Evolutionary conservation across 2,329 filamentous ascomycete species (phyloP).

Genomic region (Hymenoscyphus albidus): DNA sequence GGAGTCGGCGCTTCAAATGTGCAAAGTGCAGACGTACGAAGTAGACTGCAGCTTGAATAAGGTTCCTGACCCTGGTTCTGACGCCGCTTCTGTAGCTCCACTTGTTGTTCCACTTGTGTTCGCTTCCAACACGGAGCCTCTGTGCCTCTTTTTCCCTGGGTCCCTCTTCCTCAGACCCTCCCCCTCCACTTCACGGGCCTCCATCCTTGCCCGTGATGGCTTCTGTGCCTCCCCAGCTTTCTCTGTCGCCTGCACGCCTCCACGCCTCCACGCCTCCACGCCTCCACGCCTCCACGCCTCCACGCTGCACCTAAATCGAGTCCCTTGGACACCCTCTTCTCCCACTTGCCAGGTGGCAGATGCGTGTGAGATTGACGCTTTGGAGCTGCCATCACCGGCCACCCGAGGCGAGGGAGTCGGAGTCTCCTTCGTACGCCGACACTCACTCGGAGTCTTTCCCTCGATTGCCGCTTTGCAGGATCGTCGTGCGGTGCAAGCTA

Average conservation of each 20-base stretch:
- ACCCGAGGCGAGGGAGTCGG: background rate
- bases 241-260: background rate
- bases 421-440: background rate
- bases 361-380: background rate
- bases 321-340: background rate
- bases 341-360: background rate
- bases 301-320: background rate
- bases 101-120: background rate
- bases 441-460: background rate
- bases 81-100: background rate
- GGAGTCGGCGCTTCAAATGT: background rate
- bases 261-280: background rate
- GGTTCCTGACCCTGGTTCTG: background rate
- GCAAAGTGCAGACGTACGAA: background rate
- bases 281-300: background rate
- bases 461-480: slow-evolving; percentile 1
- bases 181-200: background rate
- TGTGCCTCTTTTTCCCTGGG: background rate
- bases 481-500: background rate
- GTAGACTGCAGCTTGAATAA: background rate
- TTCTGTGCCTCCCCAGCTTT: background rate
- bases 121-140: slow-evolving; percentile 2
- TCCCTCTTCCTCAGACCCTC: background rate
- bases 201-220: background rate
- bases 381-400: background rate